These are phyloP conservation scores for Sesbania bispinosa DNA, from an alignment of 306 rosid species.

Conservation along the genomic window DNA sequence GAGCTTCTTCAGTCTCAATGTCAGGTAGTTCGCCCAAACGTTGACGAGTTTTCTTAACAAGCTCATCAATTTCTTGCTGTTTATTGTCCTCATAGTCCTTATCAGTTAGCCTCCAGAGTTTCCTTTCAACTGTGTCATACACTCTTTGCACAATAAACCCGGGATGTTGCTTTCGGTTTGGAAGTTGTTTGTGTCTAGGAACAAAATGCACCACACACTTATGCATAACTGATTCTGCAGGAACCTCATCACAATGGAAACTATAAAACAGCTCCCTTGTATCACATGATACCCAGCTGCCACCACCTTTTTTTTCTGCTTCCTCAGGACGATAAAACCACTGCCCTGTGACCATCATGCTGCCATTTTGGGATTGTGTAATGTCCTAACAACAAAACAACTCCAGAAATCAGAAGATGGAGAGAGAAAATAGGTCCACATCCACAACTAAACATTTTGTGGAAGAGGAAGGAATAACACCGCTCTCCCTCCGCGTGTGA, in stretches of 20 bases:
- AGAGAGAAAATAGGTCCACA: not conserved
- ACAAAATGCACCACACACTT: constrained; percentile 93
- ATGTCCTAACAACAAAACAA: constrained; percentile 61
- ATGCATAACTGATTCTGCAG: constrained; percentile 98
- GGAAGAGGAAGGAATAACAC: not conserved
- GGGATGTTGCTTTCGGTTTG: constrained; percentile 80
- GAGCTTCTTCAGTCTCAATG: constrained; percentile 58
- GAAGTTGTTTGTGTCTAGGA: constrained; percentile 86
- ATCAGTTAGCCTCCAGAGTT: constrained; percentile 95
- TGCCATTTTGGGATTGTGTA: constrained; percentile 55
- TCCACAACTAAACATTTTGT: not conserved
- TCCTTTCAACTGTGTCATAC: constrained; percentile 78
- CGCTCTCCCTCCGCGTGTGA: not conserved
- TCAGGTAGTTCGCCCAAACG: constrained; percentile 82
- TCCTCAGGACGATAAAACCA: constrained; percentile 99
- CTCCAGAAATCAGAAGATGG: constrained; percentile 20
- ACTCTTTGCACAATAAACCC: constrained; percentile 95
- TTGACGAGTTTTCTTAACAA: constrained; percentile 80
- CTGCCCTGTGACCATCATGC: constrained; percentile 80
- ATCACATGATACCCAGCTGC: constrained; percentile 84
- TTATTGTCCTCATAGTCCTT: constrained; percentile 82
- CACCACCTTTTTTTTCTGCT: constrained; percentile 89
- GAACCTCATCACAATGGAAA: constrained; percentile 93
- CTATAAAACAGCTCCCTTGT: constrained; percentile 92
- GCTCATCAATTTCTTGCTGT: constrained; percentile 84